Conservation (phyloP, 495 filamentous ascomycete genomes). For the Symbiotaphrina buchneri region DNA sequence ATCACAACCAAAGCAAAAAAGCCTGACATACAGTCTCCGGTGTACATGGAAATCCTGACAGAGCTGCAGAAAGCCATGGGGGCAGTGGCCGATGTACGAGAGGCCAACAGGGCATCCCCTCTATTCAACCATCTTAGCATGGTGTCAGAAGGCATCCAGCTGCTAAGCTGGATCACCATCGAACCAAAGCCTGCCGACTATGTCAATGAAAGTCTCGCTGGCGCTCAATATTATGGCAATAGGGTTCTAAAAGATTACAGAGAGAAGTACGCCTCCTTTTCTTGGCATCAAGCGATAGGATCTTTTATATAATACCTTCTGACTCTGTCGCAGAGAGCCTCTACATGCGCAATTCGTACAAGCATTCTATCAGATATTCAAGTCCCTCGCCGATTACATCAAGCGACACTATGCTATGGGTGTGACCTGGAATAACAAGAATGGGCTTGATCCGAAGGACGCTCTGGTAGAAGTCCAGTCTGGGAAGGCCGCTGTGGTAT, state of each 20-base stretch:
- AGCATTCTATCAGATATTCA: constrained; percentile 72
- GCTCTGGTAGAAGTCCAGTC: constrained; percentile 37
- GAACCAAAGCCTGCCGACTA: constrained; percentile 61
- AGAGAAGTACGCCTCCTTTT: constrained; percentile 44
- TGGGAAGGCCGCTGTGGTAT: constrained; percentile 16
- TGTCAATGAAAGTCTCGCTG: constrained; percentile 51
- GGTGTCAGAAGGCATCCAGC: constrained; percentile 72
- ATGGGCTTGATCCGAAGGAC: constrained; percentile 51
- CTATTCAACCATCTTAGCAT: constrained; percentile 59
- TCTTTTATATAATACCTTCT: constrained; percentile 1
- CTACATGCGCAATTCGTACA: constrained; percentile 71
- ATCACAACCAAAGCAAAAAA: constrained; percentile 84
- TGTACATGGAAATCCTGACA: constrained; percentile 52
- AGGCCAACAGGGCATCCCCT: constrained; percentile 47
- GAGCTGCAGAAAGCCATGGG: constrained; percentile 62
- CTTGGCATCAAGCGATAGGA: not conserved
- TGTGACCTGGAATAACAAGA: constrained; percentile 67
- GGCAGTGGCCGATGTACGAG: constrained; percentile 51
- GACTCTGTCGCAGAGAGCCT: constrained; percentile 28
- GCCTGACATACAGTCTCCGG: constrained; percentile 44
- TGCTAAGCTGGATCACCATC: constrained; percentile 66
- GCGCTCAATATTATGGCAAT: constrained; percentile 82
- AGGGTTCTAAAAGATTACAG: constrained; percentile 73
- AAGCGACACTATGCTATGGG: constrained; percentile 59
- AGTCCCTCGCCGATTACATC: constrained; percentile 54